A percentile compares a stretch with the other conserved stretches of the same genome.
Conservation (phyloP, 2,329 filamentous ascomycete genomes). For the Ceratocystis lukuohia region DNA sequence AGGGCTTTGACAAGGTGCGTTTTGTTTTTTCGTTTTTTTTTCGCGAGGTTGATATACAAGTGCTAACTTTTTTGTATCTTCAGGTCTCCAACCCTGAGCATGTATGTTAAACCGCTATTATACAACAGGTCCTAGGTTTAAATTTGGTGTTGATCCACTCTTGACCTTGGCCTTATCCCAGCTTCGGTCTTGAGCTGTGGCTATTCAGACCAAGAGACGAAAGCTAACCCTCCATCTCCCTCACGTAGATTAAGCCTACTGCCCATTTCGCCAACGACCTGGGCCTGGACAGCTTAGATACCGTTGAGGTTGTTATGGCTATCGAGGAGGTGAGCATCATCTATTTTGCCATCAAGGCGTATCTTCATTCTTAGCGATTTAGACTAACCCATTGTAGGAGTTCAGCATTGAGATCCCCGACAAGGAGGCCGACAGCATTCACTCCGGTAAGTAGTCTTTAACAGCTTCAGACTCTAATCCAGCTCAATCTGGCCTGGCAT, state of each 20-base stretch:
- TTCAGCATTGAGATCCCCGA: constrained; percentile 93
- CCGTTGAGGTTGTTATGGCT: constrained; percentile 98
- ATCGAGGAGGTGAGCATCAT: constrained; percentile 68
- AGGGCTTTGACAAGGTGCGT: constrained; percentile 82
- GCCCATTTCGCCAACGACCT: constrained; percentile 97
- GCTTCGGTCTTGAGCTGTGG: background rate
- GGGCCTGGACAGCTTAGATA: constrained; percentile 91
- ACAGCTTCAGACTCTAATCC: background rate
- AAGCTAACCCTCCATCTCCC: background rate
- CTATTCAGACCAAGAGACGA: background rate
- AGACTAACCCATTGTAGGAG: constrained; percentile 29
- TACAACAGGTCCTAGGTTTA: background rate
- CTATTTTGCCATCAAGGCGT: background rate
- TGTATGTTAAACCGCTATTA: constrained; percentile 32
- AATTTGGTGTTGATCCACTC: background rate
- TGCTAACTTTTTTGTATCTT: constrained; percentile 10
- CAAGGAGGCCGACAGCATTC: constrained; percentile 88
- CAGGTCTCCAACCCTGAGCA: constrained; percentile 56
- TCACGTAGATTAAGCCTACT: constrained; percentile 56
- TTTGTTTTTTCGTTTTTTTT: constrained; percentile 21
- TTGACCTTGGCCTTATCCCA: background rate
- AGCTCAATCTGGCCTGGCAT: background rate
- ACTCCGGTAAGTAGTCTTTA: constrained; percentile 58
- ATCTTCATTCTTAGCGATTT: background rate
- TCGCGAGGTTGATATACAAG: background rate